Evolutionary conservation across 2,329 filamentous ascomycete species (phyloP).

Genomic region (Ceratocystis ficicola): DNA sequence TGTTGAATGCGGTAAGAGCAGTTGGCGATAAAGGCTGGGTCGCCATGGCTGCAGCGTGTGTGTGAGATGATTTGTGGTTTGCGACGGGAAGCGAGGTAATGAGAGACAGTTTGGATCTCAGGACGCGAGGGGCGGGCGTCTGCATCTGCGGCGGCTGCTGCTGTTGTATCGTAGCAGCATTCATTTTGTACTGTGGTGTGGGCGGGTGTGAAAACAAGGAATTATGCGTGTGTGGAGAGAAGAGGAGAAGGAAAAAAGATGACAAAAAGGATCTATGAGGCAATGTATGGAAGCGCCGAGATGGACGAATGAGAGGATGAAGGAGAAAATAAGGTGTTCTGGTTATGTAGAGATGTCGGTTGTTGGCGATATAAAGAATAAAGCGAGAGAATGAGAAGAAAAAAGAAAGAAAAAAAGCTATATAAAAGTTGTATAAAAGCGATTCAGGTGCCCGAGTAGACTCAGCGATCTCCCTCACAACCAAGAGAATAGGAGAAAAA

Average conservation of each 20-base stretch:
- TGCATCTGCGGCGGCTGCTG: not conserved
- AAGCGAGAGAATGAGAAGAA: not conserved
- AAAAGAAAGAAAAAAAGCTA: constrained; percentile 9
- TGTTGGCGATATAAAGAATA: not conserved
- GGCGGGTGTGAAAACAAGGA: not conserved
- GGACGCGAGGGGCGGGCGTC: constrained; percentile 5
- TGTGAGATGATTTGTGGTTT: constrained; percentile 21
- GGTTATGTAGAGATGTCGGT: too few relatives aligned
- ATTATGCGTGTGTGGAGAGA: not conserved
- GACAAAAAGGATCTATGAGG: constrained; percentile 3
- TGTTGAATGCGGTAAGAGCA: constrained; percentile 52
- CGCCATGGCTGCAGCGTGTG: constrained; percentile 34
- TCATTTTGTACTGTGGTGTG: constrained; percentile 14
- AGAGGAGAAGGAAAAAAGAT: not conserved
- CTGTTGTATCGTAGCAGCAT: constrained; percentile 13
- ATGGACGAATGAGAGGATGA: not conserved
- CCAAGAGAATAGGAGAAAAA: constrained; percentile 6
- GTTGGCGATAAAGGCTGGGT: constrained; percentile 48
- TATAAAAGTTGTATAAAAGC: not conserved
- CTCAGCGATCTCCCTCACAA: not conserved
- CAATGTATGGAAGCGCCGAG: not conserved
- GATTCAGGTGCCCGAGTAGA: not conserved
- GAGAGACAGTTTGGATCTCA: constrained; percentile 29
- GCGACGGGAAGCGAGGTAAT: constrained; percentile 33
- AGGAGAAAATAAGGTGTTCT: too few relatives aligned